A percentile compares a stretch with the other conserved stretches of the same genome.
These are phyloP conservation scores for Candolleomyces eurysporus DNA, from an alignment of 768 basidiomycete species.

Conservation along the genomic window DNA sequence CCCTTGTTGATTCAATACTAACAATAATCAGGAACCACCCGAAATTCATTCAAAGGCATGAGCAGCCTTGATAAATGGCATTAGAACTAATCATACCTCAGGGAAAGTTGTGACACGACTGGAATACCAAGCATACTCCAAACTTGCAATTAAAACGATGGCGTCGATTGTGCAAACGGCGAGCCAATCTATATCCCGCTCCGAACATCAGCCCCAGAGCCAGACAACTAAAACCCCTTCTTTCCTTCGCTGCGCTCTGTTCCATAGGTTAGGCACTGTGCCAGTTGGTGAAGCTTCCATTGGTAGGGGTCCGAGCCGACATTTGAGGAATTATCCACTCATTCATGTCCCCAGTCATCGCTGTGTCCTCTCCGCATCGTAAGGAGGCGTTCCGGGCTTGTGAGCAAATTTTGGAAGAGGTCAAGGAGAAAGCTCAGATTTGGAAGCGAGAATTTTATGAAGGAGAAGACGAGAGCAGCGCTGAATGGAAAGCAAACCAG, in stretches of 20 bases:
- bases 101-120: constrained; percentile 69
- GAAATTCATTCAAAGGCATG: constrained; percentile 80
- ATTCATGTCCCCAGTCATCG: constrained; percentile 51
- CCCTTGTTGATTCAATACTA: background rate
- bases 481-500: constrained; percentile 70
- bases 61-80: background rate
- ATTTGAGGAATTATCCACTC: background rate
- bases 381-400: constrained; percentile 78
- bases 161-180: constrained; percentile 52
- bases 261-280: constrained; percentile 77
- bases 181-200: constrained; percentile 38
- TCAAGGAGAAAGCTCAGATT: constrained; percentile 81
- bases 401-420: constrained; percentile 81
- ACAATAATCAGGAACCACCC: constrained; percentile 54
- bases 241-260: constrained; percentile 59
- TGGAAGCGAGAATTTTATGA: constrained; percentile 93
- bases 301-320: constrained; percentile 24
- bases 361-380: constrained; percentile 81
- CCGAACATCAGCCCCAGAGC: constrained; percentile 38
- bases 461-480: constrained; percentile 57
- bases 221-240: constrained; percentile 22
- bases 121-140: constrained; percentile 84
- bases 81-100: constrained; percentile 22
- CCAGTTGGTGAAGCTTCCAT: constrained; percentile 81
- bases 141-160: constrained; percentile 78